A percentile compares a stretch with the other conserved stretches of the same genome.
Evolutionary conservation across 2,329 filamentous ascomycete species (phyloP).

Genomic region (Sporothrix brasiliensis): DNA sequence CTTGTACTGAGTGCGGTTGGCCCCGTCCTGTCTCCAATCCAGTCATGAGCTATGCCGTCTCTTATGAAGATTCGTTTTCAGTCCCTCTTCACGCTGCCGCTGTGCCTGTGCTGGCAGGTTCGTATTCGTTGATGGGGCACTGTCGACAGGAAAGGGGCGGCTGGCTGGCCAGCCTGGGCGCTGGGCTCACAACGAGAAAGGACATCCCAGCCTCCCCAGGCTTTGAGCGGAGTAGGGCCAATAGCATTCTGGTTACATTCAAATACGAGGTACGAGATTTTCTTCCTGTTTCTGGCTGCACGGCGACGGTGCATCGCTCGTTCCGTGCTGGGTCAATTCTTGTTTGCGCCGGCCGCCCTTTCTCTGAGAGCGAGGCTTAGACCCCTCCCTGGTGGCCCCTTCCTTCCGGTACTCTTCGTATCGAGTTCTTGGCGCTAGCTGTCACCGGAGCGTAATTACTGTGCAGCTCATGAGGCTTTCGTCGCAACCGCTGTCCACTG

Average conservation of each 20-base stretch:
- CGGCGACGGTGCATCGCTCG: constrained; percentile 17
- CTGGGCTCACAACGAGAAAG: constrained; percentile 8
- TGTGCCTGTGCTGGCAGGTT: constrained; percentile 25
- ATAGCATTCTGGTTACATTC: constrained; percentile 23
- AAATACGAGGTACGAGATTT: constrained; percentile 27
- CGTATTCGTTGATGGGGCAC: constrained; percentile 20
- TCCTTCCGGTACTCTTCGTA: constrained; percentile 23
- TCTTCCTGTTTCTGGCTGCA: neutral
- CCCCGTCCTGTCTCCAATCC: no score
- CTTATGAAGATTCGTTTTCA: no score
- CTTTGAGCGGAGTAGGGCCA: neutral
- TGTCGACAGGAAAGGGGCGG: constrained; percentile 19
- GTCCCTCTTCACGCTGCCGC: no score
- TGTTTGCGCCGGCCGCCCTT: constrained; percentile 6
- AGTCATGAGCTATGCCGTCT: no score
- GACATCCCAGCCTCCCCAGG: neutral
- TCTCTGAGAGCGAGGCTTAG: constrained; percentile 26
- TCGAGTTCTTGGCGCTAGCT: constrained; percentile 25
- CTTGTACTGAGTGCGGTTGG: neutral
- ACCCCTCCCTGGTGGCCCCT: constrained; percentile 26
- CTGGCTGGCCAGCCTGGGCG: constrained; percentile 10
- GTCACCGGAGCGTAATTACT: constrained; percentile 22
- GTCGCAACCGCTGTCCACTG: neutral
- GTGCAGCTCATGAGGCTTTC: neutral
- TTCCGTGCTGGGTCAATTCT: constrained; percentile 4